Conservation (phyloP, 208 protist species). For the Naegleria fowleri region DNA sequence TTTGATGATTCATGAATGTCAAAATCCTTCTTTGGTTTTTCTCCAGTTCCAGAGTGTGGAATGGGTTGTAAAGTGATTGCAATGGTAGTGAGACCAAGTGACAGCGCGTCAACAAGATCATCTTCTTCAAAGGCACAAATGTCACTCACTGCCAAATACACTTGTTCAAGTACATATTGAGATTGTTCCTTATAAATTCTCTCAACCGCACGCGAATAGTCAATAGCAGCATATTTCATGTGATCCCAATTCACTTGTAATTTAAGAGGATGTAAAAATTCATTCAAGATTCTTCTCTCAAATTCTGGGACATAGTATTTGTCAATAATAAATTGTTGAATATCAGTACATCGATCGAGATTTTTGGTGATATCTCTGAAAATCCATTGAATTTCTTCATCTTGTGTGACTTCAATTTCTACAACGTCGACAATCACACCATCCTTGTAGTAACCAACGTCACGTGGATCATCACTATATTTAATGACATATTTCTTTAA, state of each 20-base stretch:
- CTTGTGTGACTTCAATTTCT: slow-evolving; percentile 12
- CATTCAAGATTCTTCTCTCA: background rate
- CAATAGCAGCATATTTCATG: slow-evolving; percentile 9
- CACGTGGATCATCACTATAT: background rate
- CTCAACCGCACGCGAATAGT: background rate
- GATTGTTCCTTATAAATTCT: background rate
- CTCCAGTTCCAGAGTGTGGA: background rate
- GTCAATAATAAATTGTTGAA: slow-evolving; percentile 18
- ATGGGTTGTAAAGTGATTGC: background rate
- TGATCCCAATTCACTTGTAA: background rate
- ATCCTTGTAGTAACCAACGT: background rate
- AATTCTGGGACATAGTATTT: slow-evolving; percentile 14
- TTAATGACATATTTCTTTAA: background rate
- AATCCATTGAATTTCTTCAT: slow-evolving; percentile 18
- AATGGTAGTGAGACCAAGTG: background rate
- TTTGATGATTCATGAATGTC: background rate
- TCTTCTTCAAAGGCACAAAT: background rate
- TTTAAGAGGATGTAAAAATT: background rate
- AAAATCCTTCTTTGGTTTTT: slow-evolving; percentile 13
- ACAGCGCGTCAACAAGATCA: background rate
- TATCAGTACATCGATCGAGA: background rate
- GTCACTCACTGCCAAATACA: background rate
- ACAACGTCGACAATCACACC: background rate
- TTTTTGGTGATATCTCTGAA: slow-evolving; percentile 14
- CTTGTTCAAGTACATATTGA: background rate